Evolutionary conservation across 495 filamentous ascomycete species (phyloP).

Genomic region (Hypoxylon fragiforme): DNA sequence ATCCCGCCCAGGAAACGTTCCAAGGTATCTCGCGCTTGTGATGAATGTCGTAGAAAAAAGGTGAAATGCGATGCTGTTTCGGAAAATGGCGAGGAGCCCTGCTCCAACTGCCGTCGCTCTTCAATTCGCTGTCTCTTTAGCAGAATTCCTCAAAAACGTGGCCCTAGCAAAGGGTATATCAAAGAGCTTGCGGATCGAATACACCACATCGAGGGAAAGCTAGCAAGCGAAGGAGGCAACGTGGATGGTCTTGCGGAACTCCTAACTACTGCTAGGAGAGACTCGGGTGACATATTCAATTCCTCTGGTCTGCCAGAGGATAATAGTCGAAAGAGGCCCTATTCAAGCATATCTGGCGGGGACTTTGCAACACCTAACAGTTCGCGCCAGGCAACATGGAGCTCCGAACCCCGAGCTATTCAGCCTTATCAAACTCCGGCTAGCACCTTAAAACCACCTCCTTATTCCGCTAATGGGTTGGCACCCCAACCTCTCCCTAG

Average conservation of each 20-base stretch:
- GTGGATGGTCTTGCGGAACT: conserved; percentile 36
- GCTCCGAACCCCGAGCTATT: conserved; percentile 45
- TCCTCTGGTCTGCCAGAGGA: conserved; percentile 42
- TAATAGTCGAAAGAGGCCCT: conserved; percentile 47
- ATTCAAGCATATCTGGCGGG: conserved; percentile 50
- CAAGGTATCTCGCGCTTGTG: conserved; percentile 92
- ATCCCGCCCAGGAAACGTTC: conserved; percentile 79
- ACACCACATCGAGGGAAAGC: conserved; percentile 74
- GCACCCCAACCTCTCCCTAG: conserved; percentile 41
- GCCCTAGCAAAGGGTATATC: conserved; percentile 97
- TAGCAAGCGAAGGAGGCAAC: conserved; percentile 39
- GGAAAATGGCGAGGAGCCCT: conserved; percentile 76
- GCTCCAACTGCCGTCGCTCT: conserved; percentile 82
- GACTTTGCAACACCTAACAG: conserved; percentile 40
- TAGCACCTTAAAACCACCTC: conserved; percentile 20
- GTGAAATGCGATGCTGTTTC: conserved; percentile 90
- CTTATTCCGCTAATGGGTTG: conserved; percentile 50
- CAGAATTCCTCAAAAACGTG: conserved; percentile 90
- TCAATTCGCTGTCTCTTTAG: conserved; percentile 82
- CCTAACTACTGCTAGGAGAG: conserved; percentile 36
- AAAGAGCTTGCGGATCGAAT: conserved; percentile 92
- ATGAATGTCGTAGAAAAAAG: conserved; percentile 96
- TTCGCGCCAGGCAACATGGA: conserved; percentile 39
- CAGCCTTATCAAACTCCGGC: conserved; percentile 43
- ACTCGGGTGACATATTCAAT: conserved; percentile 43